Base-by-base conservation (phyloP, 2,329 filamentous ascomycete genomes). In the Sphaerulina vaccinii region DNA sequence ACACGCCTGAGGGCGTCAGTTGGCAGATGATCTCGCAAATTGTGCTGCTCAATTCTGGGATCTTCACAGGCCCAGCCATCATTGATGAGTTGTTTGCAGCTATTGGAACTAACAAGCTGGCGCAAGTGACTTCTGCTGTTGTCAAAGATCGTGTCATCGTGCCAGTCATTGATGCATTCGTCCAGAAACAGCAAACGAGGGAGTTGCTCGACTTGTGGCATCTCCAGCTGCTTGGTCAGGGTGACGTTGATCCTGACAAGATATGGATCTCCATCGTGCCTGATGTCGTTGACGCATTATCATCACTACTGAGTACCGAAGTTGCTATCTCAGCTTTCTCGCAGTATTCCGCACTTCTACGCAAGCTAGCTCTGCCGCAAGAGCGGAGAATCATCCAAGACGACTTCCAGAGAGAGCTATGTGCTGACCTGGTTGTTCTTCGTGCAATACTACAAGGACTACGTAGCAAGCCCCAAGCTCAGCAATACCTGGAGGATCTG, bases 11-110 rank as follows among this genome's bases (percentile, higher is more conserved):
- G 5, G 37, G 39, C 16, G 24, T 23, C 37, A 23, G 23, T 16
- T 76, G 74, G 71, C 50, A 57, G 2, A 55, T 79, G 16, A 48
- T 79, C 16, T 68, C 71, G 10, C 68, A 71, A 23, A 62, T 77
- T n/a, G 63, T 79, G 15, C 61, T 67, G 18, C 71, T 77, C 44
- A 75, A 79, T 56, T 59, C 73, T 2, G 73, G 73, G 54, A 69
- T 75, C 4, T 77, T 79, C 54, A 65, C 75, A 7, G 57, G 58
- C 24, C 11, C 41, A 11, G 35, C n/a, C 11, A 19, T 57, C 13
- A 21, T 52, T 9, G 19, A 52, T 18, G 33, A 49, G 36, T 21
- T 59, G 9, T 55, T 59, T 32, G 32, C 27, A 11, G 37, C 24
- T 7, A 39, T 41, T 15, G 37, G 13, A 13, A 13, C 11, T 16